These are phyloP conservation scores for Clavispora phyllophila DNA, from an alignment of 805 yeast genomes.

Conservation along the genomic window DNA sequence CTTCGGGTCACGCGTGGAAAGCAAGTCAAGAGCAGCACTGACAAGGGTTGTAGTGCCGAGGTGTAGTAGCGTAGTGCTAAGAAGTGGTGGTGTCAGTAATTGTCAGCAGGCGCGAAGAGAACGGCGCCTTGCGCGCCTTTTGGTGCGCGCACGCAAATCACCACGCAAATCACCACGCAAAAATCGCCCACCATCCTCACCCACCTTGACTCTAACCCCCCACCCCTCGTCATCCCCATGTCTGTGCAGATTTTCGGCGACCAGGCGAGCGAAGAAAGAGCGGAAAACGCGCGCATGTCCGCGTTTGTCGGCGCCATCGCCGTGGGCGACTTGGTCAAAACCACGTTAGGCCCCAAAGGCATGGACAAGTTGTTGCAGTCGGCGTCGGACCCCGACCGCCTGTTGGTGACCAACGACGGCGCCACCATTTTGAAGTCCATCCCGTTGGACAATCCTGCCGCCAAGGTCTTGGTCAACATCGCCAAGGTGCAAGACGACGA, in stretches of 20 bases:
- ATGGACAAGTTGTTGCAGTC: constrained; percentile 95
- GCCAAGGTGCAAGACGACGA: constrained; percentile 97
- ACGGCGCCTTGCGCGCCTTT: neutral
- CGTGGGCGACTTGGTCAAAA: constrained; percentile 93
- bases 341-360: constrained; percentile 96
- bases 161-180: constrained; percentile 1
- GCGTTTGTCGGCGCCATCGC: constrained; percentile 99
- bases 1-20: too few species aligned
- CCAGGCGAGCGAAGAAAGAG: constrained; percentile 96
- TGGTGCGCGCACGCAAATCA: constrained; percentile 2
- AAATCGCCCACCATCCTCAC: neutral
- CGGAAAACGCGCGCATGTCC: constrained; percentile 95
- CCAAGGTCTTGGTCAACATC: constrained; percentile 89
- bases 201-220: neutral
- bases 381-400: constrained; percentile 63
- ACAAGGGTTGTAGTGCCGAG: too few species aligned
- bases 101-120: neutral
- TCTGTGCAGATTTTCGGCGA: constrained; percentile 94
- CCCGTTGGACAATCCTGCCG: constrained; percentile 96
- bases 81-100: too few species aligned
- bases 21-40: too few species aligned
- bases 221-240: constrained; percentile 32
- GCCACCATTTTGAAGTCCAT: constrained; percentile 93
- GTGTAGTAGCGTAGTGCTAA: neutral
- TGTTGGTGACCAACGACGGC: constrained; percentile 94